These are phyloP conservation scores for Amphibolis antarctica DNA, from an alignment of 106 monocot species.

Conservation along the genomic window DNA sequence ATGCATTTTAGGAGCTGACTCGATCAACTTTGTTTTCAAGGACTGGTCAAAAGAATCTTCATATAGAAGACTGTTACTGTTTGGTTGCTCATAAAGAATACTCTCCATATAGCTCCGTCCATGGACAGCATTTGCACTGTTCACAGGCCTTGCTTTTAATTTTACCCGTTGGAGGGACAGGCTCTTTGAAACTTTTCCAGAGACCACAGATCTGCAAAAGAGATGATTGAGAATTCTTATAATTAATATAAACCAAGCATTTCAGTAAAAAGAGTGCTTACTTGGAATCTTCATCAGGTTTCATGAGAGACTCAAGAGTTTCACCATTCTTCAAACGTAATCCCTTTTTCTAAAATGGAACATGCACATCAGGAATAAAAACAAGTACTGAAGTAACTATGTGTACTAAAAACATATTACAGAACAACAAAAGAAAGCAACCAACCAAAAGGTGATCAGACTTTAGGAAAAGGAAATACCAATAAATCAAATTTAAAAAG, in stretches of 20 bases:
- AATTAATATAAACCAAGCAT: neutral
- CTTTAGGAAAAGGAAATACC: too few species aligned
- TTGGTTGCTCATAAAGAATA: constrained; percentile 37
- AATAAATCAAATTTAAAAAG: too few species aligned
- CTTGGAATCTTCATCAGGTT: constrained; percentile 29
- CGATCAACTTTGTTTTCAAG: constrained; percentile 16
- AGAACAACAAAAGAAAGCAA: too few species aligned
- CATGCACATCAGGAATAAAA: neutral
- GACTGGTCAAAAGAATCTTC: constrained; percentile 22
- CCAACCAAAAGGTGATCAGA: too few species aligned
- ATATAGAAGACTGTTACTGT: constrained; percentile 25
- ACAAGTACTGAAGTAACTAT: neutral
- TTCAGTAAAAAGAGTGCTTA: constrained; percentile 9
- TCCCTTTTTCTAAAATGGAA: constrained; percentile 40
- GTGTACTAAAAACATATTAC: too few species aligned
- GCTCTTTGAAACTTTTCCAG: constrained; percentile 29
- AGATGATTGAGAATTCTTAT: neutral
- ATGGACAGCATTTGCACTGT: constrained; percentile 13
- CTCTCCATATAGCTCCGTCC: constrained; percentile 34
- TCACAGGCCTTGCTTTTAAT: constrained; percentile 40
- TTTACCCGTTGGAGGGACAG: constrained; percentile 23
- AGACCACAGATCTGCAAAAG: constrained; percentile 4
- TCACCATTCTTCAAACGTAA: constrained; percentile 48
- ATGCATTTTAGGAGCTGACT: constrained; percentile 18
- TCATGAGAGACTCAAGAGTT: constrained; percentile 37